Base-by-base conservation (phyloP, 176 grass and related monocot species). In the Cenchrus americanus region DNA sequence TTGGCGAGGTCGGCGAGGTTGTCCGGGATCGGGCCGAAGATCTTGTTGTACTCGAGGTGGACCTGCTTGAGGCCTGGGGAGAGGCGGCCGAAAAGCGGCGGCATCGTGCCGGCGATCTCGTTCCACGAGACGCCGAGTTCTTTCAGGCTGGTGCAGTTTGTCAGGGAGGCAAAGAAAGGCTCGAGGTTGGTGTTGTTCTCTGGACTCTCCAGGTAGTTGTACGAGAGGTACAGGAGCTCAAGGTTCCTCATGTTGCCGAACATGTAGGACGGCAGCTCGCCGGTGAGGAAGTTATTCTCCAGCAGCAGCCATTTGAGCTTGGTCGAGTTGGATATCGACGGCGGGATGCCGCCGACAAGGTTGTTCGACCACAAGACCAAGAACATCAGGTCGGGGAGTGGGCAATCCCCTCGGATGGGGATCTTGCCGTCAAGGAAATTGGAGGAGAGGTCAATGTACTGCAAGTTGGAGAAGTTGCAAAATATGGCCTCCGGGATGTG, bases 361-460 rank as follows among this genome's bases (percentile, higher is more conserved):
- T 94, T 81, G 83, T 99, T 96, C 2, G 87, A 90, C 96, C 93
- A 99, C 10, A 99, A 43, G 63, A 99, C 89, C 58, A 99, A 78
- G 77, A 92, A 99, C 63, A 63, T 78, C 59, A 99, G 84, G 49
- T 94, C 58, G 0, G 96, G 88, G 9, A 98, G 81, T 3, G 67
- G 51, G 80, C 91, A 98, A 24, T 88, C 80, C 5, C 73, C 75
- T 7, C 71, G 18, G 32, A 80, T 83, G 68, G 96, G 83, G 63
- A 99, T 96, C 57, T 52, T 75, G 50, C 96, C 93, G 32, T 61
- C 34, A 11, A 99, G 89, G 1, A 55, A 85, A 23, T 99, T 99
- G 77, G 89, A 88, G 48, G 83, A 89, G 55, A 99, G 69, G 21
- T 99, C 93, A 14, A 94, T 64, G 73, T 90, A 99, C 57, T 99